These are phyloP conservation scores for Pichia sp. DNA, from an alignment of 1,139 yeast genomes.

Conservation along the genomic window DNA sequence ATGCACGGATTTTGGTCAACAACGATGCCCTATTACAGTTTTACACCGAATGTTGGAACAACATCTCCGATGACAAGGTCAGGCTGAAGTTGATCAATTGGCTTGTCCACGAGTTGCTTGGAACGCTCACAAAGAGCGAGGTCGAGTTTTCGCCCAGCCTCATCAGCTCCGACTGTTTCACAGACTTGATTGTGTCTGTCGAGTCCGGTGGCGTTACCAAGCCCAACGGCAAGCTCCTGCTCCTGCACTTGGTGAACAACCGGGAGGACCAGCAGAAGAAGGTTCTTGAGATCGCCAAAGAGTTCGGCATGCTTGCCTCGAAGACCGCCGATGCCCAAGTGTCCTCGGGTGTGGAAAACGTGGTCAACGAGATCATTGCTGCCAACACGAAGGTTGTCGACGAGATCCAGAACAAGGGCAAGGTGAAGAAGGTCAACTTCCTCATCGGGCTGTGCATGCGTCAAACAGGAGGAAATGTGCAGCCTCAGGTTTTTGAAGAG, in stretches of 20 bases:
- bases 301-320: conserved; percentile 19
- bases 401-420: conserved; percentile 55
- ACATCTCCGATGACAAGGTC: conserved; percentile 33
- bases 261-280: conserved; percentile 34
- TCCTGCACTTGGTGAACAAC: conserved; percentile 54
- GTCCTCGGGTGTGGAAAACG: conserved; percentile 30
- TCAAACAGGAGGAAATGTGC: conserved; percentile 62
- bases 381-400: conserved; percentile 52
- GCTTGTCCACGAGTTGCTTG: conserved; percentile 79
- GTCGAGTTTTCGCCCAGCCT: conserved; percentile 37
- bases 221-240: conserved; percentile 61
- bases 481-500: conserved; percentile 45
- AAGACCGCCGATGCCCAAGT: conserved; percentile 8
- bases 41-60: conserved; percentile 48
- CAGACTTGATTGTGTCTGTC: conserved; percentile 42
- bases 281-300: conserved; percentile 50
- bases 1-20: conserved; percentile 60
- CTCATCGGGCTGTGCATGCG: conserved; percentile 86
- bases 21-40: conserved; percentile 42
- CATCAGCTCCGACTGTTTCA: conserved; percentile 38
- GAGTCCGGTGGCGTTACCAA: conserved; percentile 38
- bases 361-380: conserved; percentile 49
- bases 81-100: conserved; percentile 60
- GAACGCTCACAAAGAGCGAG: conserved; percentile 56
- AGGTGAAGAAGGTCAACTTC: conserved; percentile 60